Conservation (phyloP, 2,329 filamentous ascomycete species). For the Hymenoscyphus albidus region DNA sequence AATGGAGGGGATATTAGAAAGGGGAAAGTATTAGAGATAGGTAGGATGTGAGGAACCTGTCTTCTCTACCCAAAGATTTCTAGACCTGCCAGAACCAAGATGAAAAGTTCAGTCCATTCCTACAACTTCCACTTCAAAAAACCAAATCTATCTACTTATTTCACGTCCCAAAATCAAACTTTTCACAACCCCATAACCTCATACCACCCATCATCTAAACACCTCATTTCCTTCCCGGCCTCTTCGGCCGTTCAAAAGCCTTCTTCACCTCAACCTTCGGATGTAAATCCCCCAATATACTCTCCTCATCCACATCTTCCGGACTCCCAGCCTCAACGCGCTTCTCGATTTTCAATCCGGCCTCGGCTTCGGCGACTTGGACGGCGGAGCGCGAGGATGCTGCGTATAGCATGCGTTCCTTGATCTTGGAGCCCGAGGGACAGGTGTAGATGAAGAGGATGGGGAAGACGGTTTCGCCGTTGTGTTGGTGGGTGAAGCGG, state of each 20-base stretch:
- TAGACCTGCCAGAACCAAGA: no score
- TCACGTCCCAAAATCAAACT: slow-evolving; percentile 2
- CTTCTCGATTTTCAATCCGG: slow-evolving; percentile 64
- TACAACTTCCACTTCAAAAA: no score
- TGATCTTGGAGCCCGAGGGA: slow-evolving; percentile 68
- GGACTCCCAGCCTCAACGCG: slow-evolving; percentile 66
- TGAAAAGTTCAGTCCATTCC: no score
- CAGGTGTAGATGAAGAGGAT: slow-evolving; percentile 82
- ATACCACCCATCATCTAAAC: background rate
- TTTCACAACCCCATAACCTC: background rate
- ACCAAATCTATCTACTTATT: no score
- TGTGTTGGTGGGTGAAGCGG: slow-evolving; percentile 57
- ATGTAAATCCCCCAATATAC: slow-evolving; percentile 63
- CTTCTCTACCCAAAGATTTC: no score
- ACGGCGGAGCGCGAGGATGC: slow-evolving; percentile 65
- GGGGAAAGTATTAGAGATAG: no score
- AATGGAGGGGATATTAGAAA: no score
- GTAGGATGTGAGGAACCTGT: no score
- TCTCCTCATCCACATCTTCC: slow-evolving; percentile 64
- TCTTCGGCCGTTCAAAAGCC: slow-evolving; percentile 73
- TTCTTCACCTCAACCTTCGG: slow-evolving; percentile 62
- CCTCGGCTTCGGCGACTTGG: slow-evolving; percentile 60
- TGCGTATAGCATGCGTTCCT: slow-evolving; percentile 82
- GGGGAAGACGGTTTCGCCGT: slow-evolving; percentile 50
- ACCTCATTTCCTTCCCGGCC: slow-evolving; percentile 53